Evolutionary conservation across 2,329 filamentous ascomycete genomes (phyloP), one percentile per base, ranked within the genome.

Genomic region (Penicillium verrucosum): DNA sequence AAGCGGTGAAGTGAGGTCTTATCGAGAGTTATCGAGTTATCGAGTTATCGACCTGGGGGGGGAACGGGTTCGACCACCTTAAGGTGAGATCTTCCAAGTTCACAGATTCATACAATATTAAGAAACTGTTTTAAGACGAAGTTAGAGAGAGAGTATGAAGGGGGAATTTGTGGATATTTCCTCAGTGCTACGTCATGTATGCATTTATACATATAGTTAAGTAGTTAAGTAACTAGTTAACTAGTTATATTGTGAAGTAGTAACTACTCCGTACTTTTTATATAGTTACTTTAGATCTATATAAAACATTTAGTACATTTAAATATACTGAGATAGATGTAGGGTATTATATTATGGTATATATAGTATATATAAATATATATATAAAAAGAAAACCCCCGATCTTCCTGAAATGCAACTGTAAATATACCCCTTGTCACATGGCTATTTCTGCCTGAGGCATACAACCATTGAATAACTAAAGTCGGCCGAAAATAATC

Each of bases 121-220:
- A 34, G 23, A 49, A 29, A 32, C 12, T 14, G 25, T 38, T 29
- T 29, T 25, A 46, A 37, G 30, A 27, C 9, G 9, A 49, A 48
- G 18, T 27, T 27, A n/a, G n/a, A 5, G 7, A 23, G 50, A 47
- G 41, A 51, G 30, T 25, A 34, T 51, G 51, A 34, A 38, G 12
- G 25, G 30, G n/a, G 18, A n/a, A 23, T 46, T 23, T 7, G 44
- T 38, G 48, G 43, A 48, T 47, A 59, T 61, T 54, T 40, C 49
- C 60, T 65, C 62, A 64, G 50, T 48, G 14, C 61, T 63, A 65
- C 63, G 63, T 65, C 62, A 65, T 65, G 61, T 50, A 51, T 47
- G n/a, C 23, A 32, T 44, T 21, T 21, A 21, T 21, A 21, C 21
- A 21, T 21, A 21, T 21, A 21, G 21, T 21, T 21, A 21, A 21